Base-by-base conservation (phyloP, 768 basidiomycete genomes). In the Suillus lakei region DNA sequence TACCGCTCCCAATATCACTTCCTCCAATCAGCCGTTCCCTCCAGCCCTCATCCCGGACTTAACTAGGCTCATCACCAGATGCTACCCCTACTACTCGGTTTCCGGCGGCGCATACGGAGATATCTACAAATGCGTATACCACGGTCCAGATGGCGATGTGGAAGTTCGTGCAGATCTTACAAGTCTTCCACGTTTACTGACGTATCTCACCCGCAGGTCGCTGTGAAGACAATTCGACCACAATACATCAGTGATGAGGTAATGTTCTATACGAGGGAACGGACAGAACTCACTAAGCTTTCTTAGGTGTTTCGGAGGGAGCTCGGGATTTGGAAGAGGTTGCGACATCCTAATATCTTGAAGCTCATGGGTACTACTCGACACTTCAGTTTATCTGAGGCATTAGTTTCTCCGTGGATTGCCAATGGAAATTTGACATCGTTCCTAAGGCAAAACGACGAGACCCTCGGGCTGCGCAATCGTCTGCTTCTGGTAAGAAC, bases 321-420 rank as follows among this genome's bases (percentile, higher is more conserved):
- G 53, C 62, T 74, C 15, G 61, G 64, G 9, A 69, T 71, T 16
- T 74, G 73, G 73, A 65, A 60, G 54, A n/a, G 60, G 34, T 63
- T 73, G 21, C 26, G 34, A 16, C 70, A 74, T 63, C 13, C 21
- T 6, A 73, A 73, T 60, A 65, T 74, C 26, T 44, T 73, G 3
- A 64, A 66, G 9, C 60, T 73, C 32, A 62, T 60, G 38, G 69
- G 73, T 15, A 55, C 64, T 12, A 48, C 68, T 12, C 59, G n/a
- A 15, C 64, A 66, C 41, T 73, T 67, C 61, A 66, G 73, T 5
- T 69, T 60, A 3, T 69, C 63, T 32, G 53, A 38, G 32, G 70
- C 73, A 15, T 62, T 71, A 67, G 66, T 74, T 10, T 69, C 64
- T 41, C 71, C 71, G 1, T 69, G 71, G 68, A 56, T 66, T 28